Conservation (phyloP, 2,329 filamentous ascomycete species). For the Fusarium neocosmosporiellum region DNA sequence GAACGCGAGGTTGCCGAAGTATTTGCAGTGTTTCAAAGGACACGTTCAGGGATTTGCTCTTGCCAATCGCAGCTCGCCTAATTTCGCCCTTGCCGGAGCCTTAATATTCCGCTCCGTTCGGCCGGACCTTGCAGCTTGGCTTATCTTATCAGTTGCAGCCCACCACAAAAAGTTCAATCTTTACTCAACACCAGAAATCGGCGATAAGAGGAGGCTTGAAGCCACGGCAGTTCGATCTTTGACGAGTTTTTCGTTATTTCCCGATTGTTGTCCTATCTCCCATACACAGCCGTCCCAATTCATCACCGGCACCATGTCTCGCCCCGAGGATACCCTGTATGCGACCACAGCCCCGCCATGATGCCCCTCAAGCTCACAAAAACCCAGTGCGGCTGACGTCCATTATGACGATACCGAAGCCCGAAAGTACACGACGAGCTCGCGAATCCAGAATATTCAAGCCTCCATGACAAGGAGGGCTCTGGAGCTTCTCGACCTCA, state of each 20-base stretch:
- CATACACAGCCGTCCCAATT: background rate
- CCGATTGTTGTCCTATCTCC: accelerated
- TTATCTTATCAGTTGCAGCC: constrained; percentile 42
- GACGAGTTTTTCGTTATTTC: background rate
- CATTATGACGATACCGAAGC: constrained; percentile 98
- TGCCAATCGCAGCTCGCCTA: constrained; percentile 33
- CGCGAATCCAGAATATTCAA: constrained; percentile 95
- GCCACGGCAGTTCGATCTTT: background rate
- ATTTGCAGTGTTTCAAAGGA: constrained; percentile 27
- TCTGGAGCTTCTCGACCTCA: constrained; percentile 88
- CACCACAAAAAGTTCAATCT: constrained; percentile 45
- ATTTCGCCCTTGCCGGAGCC: constrained; percentile 11
- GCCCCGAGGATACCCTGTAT: constrained; percentile 94
- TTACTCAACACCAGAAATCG: constrained; percentile 25
- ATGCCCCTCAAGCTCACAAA: constrained; percentile 42
- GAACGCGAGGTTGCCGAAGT: constrained; percentile 9
- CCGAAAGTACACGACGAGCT: constrained; percentile 96
- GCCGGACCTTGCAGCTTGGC: background rate
- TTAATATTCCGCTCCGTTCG: constrained; percentile 9
- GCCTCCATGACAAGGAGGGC: constrained; percentile 94
- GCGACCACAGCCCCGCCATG: constrained; percentile 45
- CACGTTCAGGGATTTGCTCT: constrained; percentile 36
- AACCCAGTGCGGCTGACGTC: constrained; percentile 85
- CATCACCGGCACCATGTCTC: constrained; percentile 77
- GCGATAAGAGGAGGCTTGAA: constrained; percentile 16